Evolutionary conservation across 148 eudicot genomes (phyloP).

Genomic region (Gaultheria prostrata): DNA sequence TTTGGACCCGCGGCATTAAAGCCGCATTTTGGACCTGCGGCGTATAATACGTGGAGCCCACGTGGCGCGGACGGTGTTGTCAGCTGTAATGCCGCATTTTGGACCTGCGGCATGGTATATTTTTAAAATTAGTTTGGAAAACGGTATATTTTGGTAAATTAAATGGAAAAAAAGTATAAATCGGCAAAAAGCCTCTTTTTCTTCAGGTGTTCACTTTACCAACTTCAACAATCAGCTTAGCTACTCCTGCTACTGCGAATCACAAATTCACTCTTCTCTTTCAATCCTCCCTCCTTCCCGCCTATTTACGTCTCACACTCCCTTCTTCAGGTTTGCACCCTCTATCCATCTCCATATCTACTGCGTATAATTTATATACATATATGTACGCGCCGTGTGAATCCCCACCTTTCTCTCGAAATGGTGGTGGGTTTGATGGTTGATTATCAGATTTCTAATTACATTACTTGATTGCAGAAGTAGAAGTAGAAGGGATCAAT

Average conservation of each 20-base stretch:
- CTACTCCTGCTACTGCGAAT: background rate
- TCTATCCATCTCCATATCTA: background rate
- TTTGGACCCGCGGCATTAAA: no score
- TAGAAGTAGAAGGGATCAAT: background rate
- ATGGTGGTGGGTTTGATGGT: background rate
- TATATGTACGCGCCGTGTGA: background rate
- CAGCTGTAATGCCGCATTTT: no score
- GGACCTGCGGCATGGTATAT: no score
- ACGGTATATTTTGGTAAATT: no score
- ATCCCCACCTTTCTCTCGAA: background rate
- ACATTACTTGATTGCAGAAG: background rate
- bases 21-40: no score
- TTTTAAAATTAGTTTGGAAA: no score
- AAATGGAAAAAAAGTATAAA: no score
- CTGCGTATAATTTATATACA: background rate
- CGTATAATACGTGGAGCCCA: no score
- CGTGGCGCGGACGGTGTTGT: no score
- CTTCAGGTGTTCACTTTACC: no score
- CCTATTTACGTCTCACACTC: background rate
- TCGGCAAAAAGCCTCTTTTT: no score
- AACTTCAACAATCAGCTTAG: no score
- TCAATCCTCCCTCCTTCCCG: background rate
- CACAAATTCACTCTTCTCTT: background rate
- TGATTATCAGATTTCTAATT: background rate
- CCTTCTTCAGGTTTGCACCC: background rate